A percentile compares a stretch with the other conserved stretches of the same genome.
Conservation (phyloP, 768 basidiomycete species). For the Kwoniella sp. region DNA sequence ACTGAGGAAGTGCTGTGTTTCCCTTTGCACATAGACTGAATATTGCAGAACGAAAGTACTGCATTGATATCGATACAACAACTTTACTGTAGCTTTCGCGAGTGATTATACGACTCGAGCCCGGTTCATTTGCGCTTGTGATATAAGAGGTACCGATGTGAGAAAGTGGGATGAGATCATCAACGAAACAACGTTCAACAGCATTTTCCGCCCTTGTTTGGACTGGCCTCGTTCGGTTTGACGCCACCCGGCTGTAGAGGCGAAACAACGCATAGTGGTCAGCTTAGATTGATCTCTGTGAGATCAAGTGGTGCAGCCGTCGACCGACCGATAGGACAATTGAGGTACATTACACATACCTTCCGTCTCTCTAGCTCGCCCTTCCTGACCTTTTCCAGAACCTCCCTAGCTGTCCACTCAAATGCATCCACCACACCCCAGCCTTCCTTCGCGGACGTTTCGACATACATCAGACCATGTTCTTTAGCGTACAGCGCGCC, state of each 20-base stretch:
- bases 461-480: conserved; percentile 48
- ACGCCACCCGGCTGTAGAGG: conserved; percentile 22
- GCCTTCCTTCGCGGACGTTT: conserved; percentile 44
- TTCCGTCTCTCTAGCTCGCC: conserved; percentile 33
- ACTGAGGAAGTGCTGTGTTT: no score
- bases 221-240: conserved; percentile 7
- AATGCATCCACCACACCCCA: conserved; percentile 51
- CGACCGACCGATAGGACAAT: not conserved
- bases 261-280: not conserved
- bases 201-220: conserved; percentile 9
- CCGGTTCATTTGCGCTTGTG: not conserved
- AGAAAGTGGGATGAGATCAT: not conserved
- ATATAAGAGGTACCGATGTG: no score
- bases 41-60: no score
- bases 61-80: not conserved
- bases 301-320: not conserved
- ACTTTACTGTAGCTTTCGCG: not conserved
- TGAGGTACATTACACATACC: conserved; percentile 10
- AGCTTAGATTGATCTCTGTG: not conserved
- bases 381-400: conserved; percentile 30
- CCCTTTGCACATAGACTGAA: no score
- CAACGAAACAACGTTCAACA: conserved; percentile 2
- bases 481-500: conserved; percentile 39
- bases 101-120: not conserved
- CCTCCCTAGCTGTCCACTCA: conserved; percentile 48